phyloP scores from a whole-genome alignment of 768 basidiomycete genomes.

The Daedaleopsis nitida region DNA sequence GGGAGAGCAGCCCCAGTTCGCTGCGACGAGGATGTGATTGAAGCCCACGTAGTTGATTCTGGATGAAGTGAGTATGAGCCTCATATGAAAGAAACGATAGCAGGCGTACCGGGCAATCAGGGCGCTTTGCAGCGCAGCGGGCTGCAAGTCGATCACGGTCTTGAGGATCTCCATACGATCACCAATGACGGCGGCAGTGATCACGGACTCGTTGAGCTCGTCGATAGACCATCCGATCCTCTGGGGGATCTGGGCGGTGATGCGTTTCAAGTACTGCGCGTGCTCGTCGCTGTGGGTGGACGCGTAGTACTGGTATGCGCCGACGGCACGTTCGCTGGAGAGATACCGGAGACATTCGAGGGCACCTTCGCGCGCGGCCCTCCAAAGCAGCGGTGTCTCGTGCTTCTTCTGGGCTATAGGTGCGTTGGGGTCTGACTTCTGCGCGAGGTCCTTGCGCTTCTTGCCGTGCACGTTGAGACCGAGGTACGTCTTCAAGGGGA shows the following conservation, averaged over 20 bases:
- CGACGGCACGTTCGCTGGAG: conserved; percentile 44
- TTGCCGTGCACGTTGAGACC: conserved; percentile 67
- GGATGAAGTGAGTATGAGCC: not conserved
- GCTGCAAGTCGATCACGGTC: conserved; percentile 44
- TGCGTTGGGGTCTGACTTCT: conserved; percentile 51
- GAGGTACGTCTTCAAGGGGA: conserved; percentile 49
- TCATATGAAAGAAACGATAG: not conserved
- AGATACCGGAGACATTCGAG: conserved; percentile 48
- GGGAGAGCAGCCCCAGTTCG: conserved; percentile 28
- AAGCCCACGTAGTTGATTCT: conserved; percentile 29
- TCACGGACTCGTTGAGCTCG: conserved; percentile 52
- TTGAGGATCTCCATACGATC: conserved; percentile 44
- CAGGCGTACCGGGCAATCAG: conserved; percentile 45
- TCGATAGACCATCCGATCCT: conserved; percentile 55
- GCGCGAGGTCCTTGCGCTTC: conserved; percentile 56
- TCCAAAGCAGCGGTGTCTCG: conserved; percentile 42
- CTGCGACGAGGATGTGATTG: conserved; percentile 49
- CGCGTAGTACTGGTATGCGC: conserved; percentile 54
- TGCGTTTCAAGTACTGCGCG: conserved; percentile 45
- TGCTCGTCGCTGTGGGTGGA: conserved; percentile 42
- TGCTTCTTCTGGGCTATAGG: conserved; percentile 4
- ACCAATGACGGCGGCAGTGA: conserved; percentile 46
- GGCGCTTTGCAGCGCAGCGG: conserved; percentile 42
- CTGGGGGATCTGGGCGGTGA: conserved; percentile 42
- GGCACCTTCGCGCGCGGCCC: conserved; percentile 38